Evolutionary conservation across 1,139 yeast genomes (phyloP).

Genomic region (Kodamaea alishanica): DNA sequence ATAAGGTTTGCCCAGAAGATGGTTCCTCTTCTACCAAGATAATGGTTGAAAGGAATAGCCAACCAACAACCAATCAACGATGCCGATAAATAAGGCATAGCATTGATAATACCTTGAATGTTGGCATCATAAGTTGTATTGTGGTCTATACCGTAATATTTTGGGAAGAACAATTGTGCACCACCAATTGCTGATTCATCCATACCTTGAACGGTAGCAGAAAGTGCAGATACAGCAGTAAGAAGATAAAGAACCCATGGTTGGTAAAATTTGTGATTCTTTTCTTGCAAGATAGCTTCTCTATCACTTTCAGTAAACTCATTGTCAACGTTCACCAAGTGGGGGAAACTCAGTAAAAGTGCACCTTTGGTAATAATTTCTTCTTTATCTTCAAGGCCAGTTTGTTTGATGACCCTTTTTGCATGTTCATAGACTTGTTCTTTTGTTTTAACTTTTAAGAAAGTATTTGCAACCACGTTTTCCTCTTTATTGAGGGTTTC

Average conservation of each 20-base stretch:
- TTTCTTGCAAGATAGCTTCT: not conserved
- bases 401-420: constrained; percentile 1
- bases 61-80: constrained; percentile 5
- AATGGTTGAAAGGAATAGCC: constrained; percentile 5
- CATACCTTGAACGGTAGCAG: constrained; percentile 9
- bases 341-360: constrained; percentile 3
- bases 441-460: constrained; percentile 2
- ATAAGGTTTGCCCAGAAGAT: constrained; percentile 21
- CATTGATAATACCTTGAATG: constrained; percentile 11
- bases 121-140: constrained; percentile 8
- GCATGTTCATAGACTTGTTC: constrained; percentile 4
- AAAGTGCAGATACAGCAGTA: constrained; percentile 6
- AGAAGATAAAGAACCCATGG: constrained; percentile 6
- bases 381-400: constrained; percentile 1
- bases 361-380: constrained; percentile 6
- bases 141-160: constrained; percentile 6
- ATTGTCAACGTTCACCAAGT: not conserved
- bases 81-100: constrained; percentile 14
- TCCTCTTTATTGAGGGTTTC: not conserved
- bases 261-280: constrained; percentile 1
- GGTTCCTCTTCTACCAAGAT: constrained; percentile 20
- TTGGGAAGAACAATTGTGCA: constrained; percentile 9
- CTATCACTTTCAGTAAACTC: constrained; percentile 2
- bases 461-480: constrained; percentile 4
- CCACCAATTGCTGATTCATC: constrained; percentile 22